Base-by-base conservation (phyloP, 805 yeast genomes). In the Metschnikowia shivogae region DNA sequence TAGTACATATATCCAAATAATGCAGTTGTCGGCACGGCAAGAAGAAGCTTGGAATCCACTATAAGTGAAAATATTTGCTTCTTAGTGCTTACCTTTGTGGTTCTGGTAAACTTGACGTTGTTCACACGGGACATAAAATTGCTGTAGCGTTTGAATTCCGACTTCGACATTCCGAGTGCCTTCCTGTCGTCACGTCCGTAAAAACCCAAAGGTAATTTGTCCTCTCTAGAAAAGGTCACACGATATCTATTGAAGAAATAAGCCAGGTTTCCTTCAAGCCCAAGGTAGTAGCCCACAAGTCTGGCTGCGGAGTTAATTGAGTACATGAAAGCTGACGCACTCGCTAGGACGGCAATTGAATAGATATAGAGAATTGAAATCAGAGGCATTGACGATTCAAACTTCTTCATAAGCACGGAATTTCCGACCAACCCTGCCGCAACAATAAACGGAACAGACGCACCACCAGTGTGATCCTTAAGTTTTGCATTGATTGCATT, bases 391-490 rank as follows among this genome's bases (percentile, higher is more conserved):
- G 60, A 64, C 8, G 49, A 50, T 45, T 67, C 64, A 39, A 67
- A 51, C 32, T 60, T 56, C 43, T 65, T 64, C 38, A 74, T 40
- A 4, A 58, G 57, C 44, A 62, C 66, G 53, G 75, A 70, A 32
- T 78, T 43, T 0, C 67, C 65, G 27, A 62, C 46, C 34, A 80
- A 59, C n/a, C 53, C 55, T 14, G 50, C 42, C 6, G 74, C 73
- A 5, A 77, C 75, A 6, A 70, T 11, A 5, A 80, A 44, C 0
- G 85, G 84, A 57, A 77, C 53, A 3, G 61, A 13, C 5, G 69
- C 33, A 0, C 75, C 81, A 37, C 59, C 65, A 40, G 35, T 42
- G 11, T 49, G 13, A 6, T 52, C 55, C 7, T 56, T 24, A 13
- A 37, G 13, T 6, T 38, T 42, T n/a, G 30, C 29, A 30, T 36